Percentiles rank a stretch among this genome's conserved stretches.
phyloP scores from a whole-genome alignment of 2,329 filamentous ascomycete species.

The Aschersonia sp. region DNA sequence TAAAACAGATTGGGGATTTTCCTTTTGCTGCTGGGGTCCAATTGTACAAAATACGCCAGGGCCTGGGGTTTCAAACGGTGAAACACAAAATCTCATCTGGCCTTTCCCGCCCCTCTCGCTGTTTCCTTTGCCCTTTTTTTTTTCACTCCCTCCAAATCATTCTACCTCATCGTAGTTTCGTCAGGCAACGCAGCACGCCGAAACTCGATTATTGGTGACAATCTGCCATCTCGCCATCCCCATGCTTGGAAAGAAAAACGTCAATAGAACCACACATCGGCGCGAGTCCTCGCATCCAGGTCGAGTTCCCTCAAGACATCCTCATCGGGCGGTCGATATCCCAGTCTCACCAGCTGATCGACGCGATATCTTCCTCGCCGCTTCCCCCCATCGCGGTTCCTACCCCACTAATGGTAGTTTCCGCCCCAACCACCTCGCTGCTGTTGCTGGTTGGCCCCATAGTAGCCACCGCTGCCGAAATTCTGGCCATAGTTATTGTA shows the following conservation, averaged over 20 bases:
- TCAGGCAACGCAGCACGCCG: no score
- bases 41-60: slow-evolving; percentile 21
- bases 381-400: slow-evolving; percentile 13
- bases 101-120: slow-evolving; percentile 1
- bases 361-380: slow-evolving; percentile 4
- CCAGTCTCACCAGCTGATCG: not conserved
- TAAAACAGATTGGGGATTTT: not conserved
- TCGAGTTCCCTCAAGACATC: not conserved
- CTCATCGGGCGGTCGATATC: not conserved
- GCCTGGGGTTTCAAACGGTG: slow-evolving; percentile 5
- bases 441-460: slow-evolving; percentile 27
- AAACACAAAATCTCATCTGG: slow-evolving; percentile 4
- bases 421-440: slow-evolving; percentile 43
- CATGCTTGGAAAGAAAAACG: not conserved
- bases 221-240: not conserved
- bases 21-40: slow-evolving; percentile 6
- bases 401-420: slow-evolving; percentile 39
- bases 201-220: no score
- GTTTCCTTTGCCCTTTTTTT: slow-evolving; percentile 1
- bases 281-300: no score
- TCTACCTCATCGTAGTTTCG: no score
- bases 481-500: slow-evolving; percentile 39
- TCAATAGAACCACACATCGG: not conserved
- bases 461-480: slow-evolving; percentile 33
- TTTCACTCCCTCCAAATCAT: not conserved